Evolutionary conservation across 345 rosid genomes (phyloP).

Genomic region (Pistacia atlantica): DNA sequence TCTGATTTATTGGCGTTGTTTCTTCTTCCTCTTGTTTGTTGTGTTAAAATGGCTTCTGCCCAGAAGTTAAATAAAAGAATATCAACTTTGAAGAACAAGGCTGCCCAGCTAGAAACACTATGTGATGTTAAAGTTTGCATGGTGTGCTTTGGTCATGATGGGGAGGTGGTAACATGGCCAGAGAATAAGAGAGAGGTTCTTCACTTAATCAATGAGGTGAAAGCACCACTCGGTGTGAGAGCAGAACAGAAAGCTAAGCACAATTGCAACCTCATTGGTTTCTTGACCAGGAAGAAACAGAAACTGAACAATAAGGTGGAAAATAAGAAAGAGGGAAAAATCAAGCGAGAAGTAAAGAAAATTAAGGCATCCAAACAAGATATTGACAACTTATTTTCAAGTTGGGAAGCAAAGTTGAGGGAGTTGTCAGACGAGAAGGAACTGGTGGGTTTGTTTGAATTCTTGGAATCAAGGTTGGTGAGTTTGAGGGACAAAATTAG

Average conservation of each 20-base stretch:
- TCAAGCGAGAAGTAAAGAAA: too few relatives aligned
- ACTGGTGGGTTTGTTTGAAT: not conserved
- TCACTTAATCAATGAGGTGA: not conserved
- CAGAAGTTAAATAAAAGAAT: slow-evolving; percentile 2
- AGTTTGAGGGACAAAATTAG: slow-evolving; percentile 2
- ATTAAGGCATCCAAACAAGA: too few relatives aligned
- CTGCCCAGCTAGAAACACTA: not conserved
- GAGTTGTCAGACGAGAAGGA: not conserved
- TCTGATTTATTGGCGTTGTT: too few relatives aligned
- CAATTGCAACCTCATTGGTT: not conserved
- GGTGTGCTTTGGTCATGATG: slow-evolving; percentile 2
- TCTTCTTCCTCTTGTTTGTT: too few relatives aligned
- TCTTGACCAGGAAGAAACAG: not conserved
- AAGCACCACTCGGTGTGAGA: not conserved
- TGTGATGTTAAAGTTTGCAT: slow-evolving; percentile 15
- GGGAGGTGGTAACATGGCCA: slow-evolving; percentile 19
- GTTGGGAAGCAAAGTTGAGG: not conserved
- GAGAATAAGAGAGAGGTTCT: not conserved
- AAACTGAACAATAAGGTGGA: not conserved
- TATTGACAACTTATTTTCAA: not conserved
- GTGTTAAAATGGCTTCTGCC: not conserved
- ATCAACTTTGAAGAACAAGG: slow-evolving; percentile 18
- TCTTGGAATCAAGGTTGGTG: slow-evolving; percentile 7
- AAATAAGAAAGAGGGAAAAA: not conserved
- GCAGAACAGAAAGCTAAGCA: not conserved